phyloP scores from a whole-genome alignment of 371 early-diverging fungal species.

The Furculomyces boomerangus region DNA sequence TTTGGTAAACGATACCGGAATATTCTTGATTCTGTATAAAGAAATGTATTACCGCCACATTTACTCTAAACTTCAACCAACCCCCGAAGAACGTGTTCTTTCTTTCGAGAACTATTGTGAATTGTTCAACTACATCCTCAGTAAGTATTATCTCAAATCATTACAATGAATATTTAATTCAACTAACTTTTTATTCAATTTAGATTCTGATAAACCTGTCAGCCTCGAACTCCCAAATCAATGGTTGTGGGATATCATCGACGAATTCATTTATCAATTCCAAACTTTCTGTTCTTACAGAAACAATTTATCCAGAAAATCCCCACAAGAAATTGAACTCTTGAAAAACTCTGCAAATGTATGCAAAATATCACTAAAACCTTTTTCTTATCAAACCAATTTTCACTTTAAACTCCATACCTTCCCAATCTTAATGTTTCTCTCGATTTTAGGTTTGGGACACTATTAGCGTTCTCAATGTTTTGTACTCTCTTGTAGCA shows the following conservation, averaged over 20 bases:
- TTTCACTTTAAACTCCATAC: too few relatives aligned
- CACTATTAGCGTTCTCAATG: slow-evolving; percentile 85
- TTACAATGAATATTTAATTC: neutral
- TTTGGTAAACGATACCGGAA: slow-evolving; percentile 69
- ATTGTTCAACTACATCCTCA: slow-evolving; percentile 76
- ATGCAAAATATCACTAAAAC: too few relatives aligned
- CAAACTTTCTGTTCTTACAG: slow-evolving; percentile 89
- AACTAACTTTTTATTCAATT: too few relatives aligned
- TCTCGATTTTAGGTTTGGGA: slow-evolving; percentile 83
- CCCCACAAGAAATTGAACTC: slow-evolving; percentile 58
- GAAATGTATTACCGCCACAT: slow-evolving; percentile 93
- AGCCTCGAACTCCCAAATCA: slow-evolving; percentile 86
- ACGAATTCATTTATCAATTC: slow-evolving; percentile 96
- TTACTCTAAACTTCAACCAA: slow-evolving; percentile 73
- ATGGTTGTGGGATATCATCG: slow-evolving; percentile 97
- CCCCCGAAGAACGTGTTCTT: slow-evolving; percentile 72
- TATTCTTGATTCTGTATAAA: slow-evolving; percentile 83
- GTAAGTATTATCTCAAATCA: neutral
- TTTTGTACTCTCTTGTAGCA: slow-evolving; percentile 80
- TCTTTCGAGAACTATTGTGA: slow-evolving; percentile 92
- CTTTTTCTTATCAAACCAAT: too few relatives aligned
- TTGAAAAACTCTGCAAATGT: slow-evolving; percentile 34
- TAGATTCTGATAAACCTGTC: slow-evolving; percentile 54
- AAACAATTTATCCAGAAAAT: slow-evolving; percentile 60
- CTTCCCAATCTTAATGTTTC: too few relatives aligned